Conservation (phyloP, 768 basidiomycete genomes). For the Xanthoconium purpureum region DNA sequence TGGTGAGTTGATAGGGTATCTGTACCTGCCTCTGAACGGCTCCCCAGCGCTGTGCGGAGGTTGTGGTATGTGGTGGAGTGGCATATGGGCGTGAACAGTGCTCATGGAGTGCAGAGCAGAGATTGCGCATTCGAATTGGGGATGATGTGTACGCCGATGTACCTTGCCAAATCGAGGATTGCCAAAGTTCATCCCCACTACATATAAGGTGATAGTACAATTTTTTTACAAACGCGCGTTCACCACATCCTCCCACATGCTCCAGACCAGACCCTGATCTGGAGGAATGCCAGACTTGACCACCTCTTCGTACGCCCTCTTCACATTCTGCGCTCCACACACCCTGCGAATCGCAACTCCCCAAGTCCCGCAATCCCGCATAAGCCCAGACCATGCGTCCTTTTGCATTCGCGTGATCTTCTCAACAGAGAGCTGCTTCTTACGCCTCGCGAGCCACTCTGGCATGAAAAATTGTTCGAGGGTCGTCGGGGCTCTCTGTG, state of each 20-base stretch:
- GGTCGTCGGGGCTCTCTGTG: constrained; percentile 1
- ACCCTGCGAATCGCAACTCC: constrained; percentile 47
- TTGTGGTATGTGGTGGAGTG: constrained; percentile 44
- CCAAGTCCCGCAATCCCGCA: constrained; percentile 56
- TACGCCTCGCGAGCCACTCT: constrained; percentile 61
- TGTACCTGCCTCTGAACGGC: constrained; percentile 39
- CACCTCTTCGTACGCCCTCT: constrained; percentile 46
- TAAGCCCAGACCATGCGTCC: constrained; percentile 56
- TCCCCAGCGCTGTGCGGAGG: constrained; percentile 61
- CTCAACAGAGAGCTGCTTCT: constrained; percentile 41
- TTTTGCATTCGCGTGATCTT: constrained; percentile 52
- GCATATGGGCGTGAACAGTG: constrained; percentile 11
- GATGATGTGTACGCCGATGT: background rate
- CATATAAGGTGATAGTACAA: too few relatives aligned
- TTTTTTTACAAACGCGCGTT: constrained; percentile 12
- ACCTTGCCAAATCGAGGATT: constrained; percentile 13
- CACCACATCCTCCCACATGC: constrained; percentile 50
- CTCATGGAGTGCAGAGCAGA: background rate
- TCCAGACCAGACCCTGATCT: constrained; percentile 59
- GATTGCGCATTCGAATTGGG: constrained; percentile 3
- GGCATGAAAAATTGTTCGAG: constrained; percentile 65
- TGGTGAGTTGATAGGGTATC: background rate
- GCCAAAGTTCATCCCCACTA: background rate
- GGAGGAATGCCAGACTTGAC: constrained; percentile 48
- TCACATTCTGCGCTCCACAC: constrained; percentile 46